These are phyloP conservation scores for Blastosporella zonata DNA, from an alignment of 1,284 basidiomycete genomes.

Conservation along the genomic window DNA sequence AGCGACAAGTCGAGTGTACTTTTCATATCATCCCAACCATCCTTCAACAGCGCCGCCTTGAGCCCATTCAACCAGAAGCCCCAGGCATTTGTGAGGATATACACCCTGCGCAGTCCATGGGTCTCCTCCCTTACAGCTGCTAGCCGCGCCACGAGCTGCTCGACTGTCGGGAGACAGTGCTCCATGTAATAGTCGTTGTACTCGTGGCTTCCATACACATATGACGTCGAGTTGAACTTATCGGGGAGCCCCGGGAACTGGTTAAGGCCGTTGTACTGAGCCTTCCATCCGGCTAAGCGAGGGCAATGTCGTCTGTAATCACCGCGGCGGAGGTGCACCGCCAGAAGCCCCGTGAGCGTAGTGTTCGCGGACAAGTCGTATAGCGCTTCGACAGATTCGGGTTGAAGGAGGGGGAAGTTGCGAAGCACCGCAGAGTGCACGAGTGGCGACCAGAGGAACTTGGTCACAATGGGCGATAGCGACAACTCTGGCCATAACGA, in stretches of 20 bases:
- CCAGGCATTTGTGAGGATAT: conserved; percentile 54
- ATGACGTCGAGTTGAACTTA: conserved; percentile 38
- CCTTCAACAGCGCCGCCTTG: conserved; percentile 38
- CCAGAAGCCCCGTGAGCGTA: conserved; percentile 49
- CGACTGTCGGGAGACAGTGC: conserved; percentile 57
- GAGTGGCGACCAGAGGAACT: conserved; percentile 61
- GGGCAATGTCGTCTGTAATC: conserved; percentile 64
- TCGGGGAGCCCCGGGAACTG: conserved; percentile 49
- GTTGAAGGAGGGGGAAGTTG: conserved; percentile 49
- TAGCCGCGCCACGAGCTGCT: conserved; percentile 48
- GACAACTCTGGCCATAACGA: conserved; percentile 45
- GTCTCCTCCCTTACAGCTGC: conserved; percentile 35
- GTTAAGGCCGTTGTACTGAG: conserved; percentile 58
- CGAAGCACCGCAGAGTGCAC: conserved; percentile 48
- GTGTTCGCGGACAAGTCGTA: conserved; percentile 21
- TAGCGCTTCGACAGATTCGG: conserved; percentile 23
- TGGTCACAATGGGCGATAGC: conserved; percentile 48
- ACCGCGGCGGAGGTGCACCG: conserved; percentile 64
- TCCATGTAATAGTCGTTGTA: conserved; percentile 48
- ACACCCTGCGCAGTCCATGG: conserved; percentile 26
- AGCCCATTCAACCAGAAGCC: conserved; percentile 48
- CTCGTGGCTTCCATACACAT: conserved; percentile 20
- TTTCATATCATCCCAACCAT: conserved; percentile 51
- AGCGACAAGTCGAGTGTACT: conserved; percentile 41
- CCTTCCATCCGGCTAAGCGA: conserved; percentile 48